Base-by-base conservation (phyloP, 345 rosid species). In the Populus euphratica region DNA sequence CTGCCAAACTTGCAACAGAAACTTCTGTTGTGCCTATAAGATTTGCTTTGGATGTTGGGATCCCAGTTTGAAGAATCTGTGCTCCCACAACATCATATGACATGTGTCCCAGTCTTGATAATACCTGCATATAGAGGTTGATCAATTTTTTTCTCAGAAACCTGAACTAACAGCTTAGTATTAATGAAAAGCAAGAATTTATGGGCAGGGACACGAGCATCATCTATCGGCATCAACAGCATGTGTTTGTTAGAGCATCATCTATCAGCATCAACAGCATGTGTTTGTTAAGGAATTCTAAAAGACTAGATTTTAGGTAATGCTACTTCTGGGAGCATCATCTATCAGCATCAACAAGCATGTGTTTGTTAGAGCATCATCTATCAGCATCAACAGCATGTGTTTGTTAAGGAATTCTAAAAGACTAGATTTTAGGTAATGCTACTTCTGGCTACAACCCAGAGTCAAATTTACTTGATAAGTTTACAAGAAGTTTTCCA, bases 31-130 rank as follows among this genome's bases (percentile, higher is more conserved):
- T 88, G 49, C 93, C 99, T 2, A 93, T 95, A 64, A 95, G 97
- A 77, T 95, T 95, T 44, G 96, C 99, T 83, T 95, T 95, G 29
- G 94, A 89, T 12, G 94, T 89, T 25, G 99, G 98, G 69, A 88
- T 92, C 47, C 98, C 99, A 0, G 98, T 92, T 85, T 96, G 99
- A 76, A 95, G 98, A 79, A 95, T 95, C 88, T 95, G 99, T 21
- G 94, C 93, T 59, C 98, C 94, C 12, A 93, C 90, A 44, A 95
- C 83, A 68, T 91, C 97, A 33, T 92, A 92, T 21, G 97, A 91
- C 98, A 93, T 92, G 81, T 96, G 93, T 43, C 99, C 98, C 78
- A 96, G 85, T 81, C 99, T 88, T 54, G 98, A 96, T 13, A 93
- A 73, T 35, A 96, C 93, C 97, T 96, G 87, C 83, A 75, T 39